These are phyloP conservation scores for Cardamine chenopodiifolia DNA, from an alignment of 345 rosid species.

Conservation along the genomic window DNA sequence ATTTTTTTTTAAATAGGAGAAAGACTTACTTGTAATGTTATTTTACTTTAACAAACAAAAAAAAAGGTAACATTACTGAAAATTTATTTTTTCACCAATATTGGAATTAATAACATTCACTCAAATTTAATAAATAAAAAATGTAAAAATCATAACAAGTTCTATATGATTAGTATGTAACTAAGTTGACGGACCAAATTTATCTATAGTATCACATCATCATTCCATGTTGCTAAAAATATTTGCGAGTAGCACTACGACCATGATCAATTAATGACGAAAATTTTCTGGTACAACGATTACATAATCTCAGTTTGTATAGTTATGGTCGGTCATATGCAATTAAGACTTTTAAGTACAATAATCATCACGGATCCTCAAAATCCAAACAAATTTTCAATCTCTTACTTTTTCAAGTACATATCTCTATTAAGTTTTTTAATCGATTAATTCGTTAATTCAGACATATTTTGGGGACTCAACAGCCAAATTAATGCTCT, in stretches of 20 bases:
- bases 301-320: slow-evolving; percentile 29
- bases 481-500: slow-evolving; percentile 43
- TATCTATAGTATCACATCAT: neutral
- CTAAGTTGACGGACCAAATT: slow-evolving; percentile 10
- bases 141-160: neutral
- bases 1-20: too few relatives aligned
- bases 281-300: slow-evolving; percentile 35
- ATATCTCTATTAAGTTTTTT: neutral
- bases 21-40: neutral
- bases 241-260: slow-evolving; percentile 11
- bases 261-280: slow-evolving; percentile 19
- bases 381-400: slow-evolving; percentile 40
- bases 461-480: slow-evolving; percentile 28
- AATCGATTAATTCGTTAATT: slow-evolving; percentile 1
- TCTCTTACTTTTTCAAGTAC: slow-evolving; percentile 19
- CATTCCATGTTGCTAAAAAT: slow-evolving; percentile 25
- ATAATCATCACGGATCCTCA: slow-evolving; percentile 30
- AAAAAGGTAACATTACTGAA: too few relatives aligned
- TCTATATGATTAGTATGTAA: neutral
- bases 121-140: neutral
- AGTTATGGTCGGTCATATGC: slow-evolving; percentile 45
- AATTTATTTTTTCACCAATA: neutral
- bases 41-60: too few relatives aligned
- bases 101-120: neutral
- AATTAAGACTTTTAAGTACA: slow-evolving; percentile 36